These are phyloP conservation scores for Nadsonia fulvescens DNA, from an alignment of 805 yeast genomes.

Conservation along the genomic window DNA sequence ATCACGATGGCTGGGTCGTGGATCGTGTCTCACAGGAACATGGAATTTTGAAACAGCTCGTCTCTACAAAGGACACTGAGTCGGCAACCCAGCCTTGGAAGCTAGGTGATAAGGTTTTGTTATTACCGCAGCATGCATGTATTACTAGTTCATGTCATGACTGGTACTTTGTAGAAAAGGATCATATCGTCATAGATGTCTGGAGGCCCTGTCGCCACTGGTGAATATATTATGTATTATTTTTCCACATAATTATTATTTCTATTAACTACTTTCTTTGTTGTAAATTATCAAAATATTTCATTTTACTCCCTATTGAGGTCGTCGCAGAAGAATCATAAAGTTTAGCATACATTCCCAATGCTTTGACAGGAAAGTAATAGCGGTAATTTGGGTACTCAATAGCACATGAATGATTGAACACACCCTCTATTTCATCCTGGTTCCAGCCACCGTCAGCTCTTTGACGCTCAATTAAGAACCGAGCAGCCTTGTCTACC, in stretches of 20 bases:
- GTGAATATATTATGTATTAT: constrained; percentile 7
- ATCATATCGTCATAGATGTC: constrained; percentile 35
- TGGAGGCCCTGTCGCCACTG: constrained; percentile 49
- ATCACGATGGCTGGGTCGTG: constrained; percentile 38
- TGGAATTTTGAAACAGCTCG: constrained; percentile 35
- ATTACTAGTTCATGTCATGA: constrained; percentile 44
- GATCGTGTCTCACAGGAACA: constrained; percentile 66
- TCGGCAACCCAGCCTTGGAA: constrained; percentile 6
- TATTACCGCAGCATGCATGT: constrained; percentile 56
- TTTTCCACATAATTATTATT: too few relatives aligned
- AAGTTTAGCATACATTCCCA: constrained; percentile 43
- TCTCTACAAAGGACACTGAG: constrained; percentile 2
- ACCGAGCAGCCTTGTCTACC: constrained; percentile 40
- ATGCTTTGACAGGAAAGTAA: constrained; percentile 79
- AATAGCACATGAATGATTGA: constrained; percentile 85
- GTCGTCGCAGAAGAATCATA: too few relatives aligned
- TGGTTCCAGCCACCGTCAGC: constrained; percentile 69
- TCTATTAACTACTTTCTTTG: too few relatives aligned
- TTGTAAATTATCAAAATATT: too few relatives aligned
- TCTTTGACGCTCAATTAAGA: constrained; percentile 50
- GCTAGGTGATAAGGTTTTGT: constrained; percentile 32
- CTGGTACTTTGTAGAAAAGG: constrained; percentile 37
- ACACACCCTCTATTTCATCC: constrained; percentile 86
- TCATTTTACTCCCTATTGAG: too few relatives aligned
- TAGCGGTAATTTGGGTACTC: constrained; percentile 91